Evolutionary conservation across 208 protist genomes (phyloP), one percentile per base, ranked within the genome.

Genomic region (Zelonia costaricensis): DNA sequence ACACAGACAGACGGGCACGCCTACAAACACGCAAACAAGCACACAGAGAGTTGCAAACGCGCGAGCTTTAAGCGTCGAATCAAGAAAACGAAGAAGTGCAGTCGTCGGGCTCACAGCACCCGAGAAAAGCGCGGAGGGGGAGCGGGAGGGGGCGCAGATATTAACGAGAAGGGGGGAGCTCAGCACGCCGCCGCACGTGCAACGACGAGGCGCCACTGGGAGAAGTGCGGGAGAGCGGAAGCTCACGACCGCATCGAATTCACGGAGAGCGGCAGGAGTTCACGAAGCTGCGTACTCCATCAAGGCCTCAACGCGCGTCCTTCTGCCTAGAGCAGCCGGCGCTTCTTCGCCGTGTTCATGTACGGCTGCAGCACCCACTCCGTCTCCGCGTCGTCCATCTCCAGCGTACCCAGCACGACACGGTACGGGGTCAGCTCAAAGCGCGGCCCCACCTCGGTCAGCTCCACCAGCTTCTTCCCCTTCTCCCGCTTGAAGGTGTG

Each of bases 331-430:
- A 95, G 72, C 12, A 92, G 69, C n/a, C 86, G 80, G 13, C 88
- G 82, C 81, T 99, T 99, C 69, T 95, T 97, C 6, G 97, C 93
- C 1, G 95, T 98, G 82, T 99, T 99, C 93, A 99, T 99, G 88
- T 99, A 99, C 27, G 98, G 97, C 69, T 89, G 80, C 46, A 99
- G 89, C 30, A 98, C 92, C 97, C 98, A 99, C 80, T 99, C 99
- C 62, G 83, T 94, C 59, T 99, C 97, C 9, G 98, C 98, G 39
- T 99, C 98, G 23, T 91, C 84, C 86, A 97, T 95, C 48, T 98
- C 97, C 25, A 95, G 57, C 51, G 94, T 98, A 28, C 94, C 99
- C 2, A 99, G 78, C 57, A 87, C 89, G 25, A 99, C 96, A 52
- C 98, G 84, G 75, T 98, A 99, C 16, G 98, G 94, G 30, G 80